Conservation (phyloP, 805 yeast species). For the Yarrowia keelungensis region DNA sequence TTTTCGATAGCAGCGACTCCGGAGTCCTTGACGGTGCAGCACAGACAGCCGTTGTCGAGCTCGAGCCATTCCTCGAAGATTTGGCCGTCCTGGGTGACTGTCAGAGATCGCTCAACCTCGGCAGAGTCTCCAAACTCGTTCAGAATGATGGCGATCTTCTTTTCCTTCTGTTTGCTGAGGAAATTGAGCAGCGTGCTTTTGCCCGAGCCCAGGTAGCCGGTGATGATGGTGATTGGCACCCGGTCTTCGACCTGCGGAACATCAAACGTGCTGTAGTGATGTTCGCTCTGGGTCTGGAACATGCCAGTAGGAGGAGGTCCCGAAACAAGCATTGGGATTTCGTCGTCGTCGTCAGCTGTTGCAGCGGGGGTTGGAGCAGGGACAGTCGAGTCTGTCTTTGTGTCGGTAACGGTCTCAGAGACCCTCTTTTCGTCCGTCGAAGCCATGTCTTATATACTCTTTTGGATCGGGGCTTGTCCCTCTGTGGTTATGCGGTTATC, state of each 20-base stretch:
- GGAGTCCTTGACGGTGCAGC: constrained; percentile 94
- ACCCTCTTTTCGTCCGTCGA: background rate
- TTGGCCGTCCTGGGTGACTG: constrained; percentile 63
- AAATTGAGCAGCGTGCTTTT: constrained; percentile 80
- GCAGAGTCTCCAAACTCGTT: constrained; percentile 82
- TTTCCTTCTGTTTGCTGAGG: constrained; percentile 68
- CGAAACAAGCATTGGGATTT: constrained; percentile 28
- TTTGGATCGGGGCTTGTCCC: constrained; percentile 13
- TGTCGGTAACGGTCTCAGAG: background rate
- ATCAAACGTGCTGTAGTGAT: constrained; percentile 30
- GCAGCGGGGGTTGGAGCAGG: background rate
- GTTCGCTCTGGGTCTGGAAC: constrained; percentile 38
- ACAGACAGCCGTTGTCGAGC: constrained; percentile 93
- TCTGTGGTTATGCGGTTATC: constrained; percentile 26
- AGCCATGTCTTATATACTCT: constrained; percentile 22
- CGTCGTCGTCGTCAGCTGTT: constrained; percentile 16
- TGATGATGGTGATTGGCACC: constrained; percentile 90
- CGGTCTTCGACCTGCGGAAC: constrained; percentile 48
- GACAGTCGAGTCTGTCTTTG: background rate
- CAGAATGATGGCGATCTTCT: constrained; percentile 84
- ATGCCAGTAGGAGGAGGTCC: constrained; percentile 34
- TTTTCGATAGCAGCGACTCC: constrained; percentile 95
- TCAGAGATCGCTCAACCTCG: constrained; percentile 85
- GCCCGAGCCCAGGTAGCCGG: constrained; percentile 96
- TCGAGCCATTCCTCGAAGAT: constrained; percentile 93